Base-by-base conservation (phyloP, 2,329 filamentous ascomycete genomes). In the Colletotrichum agaves region DNA sequence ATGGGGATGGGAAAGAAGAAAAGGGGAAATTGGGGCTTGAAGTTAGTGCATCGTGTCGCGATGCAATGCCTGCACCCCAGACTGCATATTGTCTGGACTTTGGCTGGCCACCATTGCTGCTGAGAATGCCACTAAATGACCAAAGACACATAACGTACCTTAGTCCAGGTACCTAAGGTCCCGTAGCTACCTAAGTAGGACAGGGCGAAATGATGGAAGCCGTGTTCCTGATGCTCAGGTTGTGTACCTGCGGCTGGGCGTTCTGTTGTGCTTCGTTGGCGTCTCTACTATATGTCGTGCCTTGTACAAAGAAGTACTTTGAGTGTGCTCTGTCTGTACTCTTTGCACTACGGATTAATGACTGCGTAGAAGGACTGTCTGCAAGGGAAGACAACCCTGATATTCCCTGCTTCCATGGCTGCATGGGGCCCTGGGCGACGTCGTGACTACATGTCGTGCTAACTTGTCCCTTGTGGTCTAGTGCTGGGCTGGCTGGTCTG, bases 11-110 rank as follows among this genome's bases (percentile, higher is more conserved):
- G 19, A 49, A 53, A 12, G 44, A 55, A 15, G 46, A 66, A 61
- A 66, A 59, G 66, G 62, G 62, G 57, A 61, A 61, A 66, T 68
- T 50, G 55, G 62, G 37, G 63, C 50, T 61, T 52, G 21, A 19
- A 33, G 43, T 62, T 57, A 56, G 61, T 61, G 56, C 19, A 52
- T 46, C 43, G 50, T 53, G 55, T 61, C 41, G 43, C 55, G 39
- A 58, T 67, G 33, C 59, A 43, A 65, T 63, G 50, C 23, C 43
- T 57, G 56, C 49, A 62, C 50, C 59, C 49, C 33, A 7, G 11
- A 39, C 17, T 53, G 50, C 31, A 37, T 21, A 35, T 17, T n/a
- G 50, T 39, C 31, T 53, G 33, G 50, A 21, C 43, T 50, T 43
- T 50, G 21, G 31, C 21, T 12, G 15, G 13, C 19, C 17, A 19